These are phyloP conservation scores for Trametes maxima DNA, from an alignment of 768 basidiomycete genomes.

Conservation along the genomic window DNA sequence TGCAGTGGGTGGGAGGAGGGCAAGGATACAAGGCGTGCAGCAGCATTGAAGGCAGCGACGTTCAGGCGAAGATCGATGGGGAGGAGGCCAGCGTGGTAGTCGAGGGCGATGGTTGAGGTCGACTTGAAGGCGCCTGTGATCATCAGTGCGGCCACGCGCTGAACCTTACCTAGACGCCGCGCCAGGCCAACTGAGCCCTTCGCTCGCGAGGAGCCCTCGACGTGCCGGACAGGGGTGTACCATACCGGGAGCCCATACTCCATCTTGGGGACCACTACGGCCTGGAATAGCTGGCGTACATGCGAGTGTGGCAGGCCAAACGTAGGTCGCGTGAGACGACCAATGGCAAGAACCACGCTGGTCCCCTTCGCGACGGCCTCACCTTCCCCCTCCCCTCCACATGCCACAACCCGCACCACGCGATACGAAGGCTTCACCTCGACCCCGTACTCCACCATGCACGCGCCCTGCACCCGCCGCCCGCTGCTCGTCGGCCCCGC, in stretches of 20 bases:
- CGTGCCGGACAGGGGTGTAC: background rate
- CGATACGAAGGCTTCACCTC: no score
- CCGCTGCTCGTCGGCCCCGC: no score
- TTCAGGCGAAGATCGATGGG: conserved; percentile 26
- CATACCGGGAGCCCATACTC: conserved; percentile 7
- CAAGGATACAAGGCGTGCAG: conserved; percentile 23
- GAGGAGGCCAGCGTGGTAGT: conserved; percentile 26
- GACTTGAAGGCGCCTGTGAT: conserved; percentile 31
- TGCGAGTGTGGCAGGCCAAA: conserved; percentile 1
- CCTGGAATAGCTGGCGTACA: background rate
- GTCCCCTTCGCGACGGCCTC: conserved; percentile 2
- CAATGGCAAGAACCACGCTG: background rate
- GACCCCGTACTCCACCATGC: no score
- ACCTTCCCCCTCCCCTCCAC: no score
- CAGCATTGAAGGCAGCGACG: conserved; percentile 12
- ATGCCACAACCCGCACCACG: no score
- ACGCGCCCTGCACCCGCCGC: no score
- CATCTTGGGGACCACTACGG: background rate
- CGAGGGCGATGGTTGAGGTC: conserved; percentile 27
- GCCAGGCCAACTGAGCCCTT: conserved; percentile 1
- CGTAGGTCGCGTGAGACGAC: background rate
- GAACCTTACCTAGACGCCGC: conserved; percentile 18
- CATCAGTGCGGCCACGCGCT: conserved; percentile 24
- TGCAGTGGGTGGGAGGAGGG: conserved; percentile 23
- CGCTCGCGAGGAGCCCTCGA: background rate